Base-by-base conservation (phyloP, 129 eudicot genomes). In the Lonicera japonica region DNA sequence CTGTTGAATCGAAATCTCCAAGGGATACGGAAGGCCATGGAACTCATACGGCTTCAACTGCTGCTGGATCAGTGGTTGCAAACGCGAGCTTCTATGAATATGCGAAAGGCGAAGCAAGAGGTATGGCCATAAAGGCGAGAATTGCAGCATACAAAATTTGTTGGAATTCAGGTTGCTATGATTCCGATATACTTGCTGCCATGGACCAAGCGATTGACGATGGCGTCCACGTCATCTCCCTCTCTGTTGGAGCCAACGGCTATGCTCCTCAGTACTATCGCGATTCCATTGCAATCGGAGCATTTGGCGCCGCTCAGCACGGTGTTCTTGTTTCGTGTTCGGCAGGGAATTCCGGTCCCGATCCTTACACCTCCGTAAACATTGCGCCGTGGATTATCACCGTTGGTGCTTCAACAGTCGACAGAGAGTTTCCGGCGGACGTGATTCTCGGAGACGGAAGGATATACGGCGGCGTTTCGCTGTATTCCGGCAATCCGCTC, bases 1-100 rank as follows among this genome's bases (percentile, higher is more conserved):
- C 78, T 0, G 40, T 13, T 5, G 89, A 80, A 6, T 39, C 74
- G 50, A 70, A 58, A 0, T 94, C 99, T 5, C 92, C 95, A 5
- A 72, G 96, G 15, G 99, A 94, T 56, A 88, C 96, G 0, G 99
- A 94, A 73, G 99, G 99, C 45, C 99, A 94, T 50, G 99, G 99
- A 20, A 85, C 96, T 0, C 99, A 94, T 54, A 94, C 99, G 0
- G 85, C 99, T 10, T 94, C 99, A 0, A 94, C 96, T 0, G 99
- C 99, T 6, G 99, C 96, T 7, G 99, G 99, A 70, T 75, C 89
- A 0, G 79, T 74, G 11, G 99, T 88, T 0, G 3, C 61, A 4
- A 60, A 80, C 54, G 96, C 99, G 1, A 79, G 96, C 2, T 78
- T 88, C 52, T 83, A 58, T 22, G 79, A 79, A 3, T 94, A 69